Base-by-base conservation (phyloP, 192 early-diverging fungal genomes). In the Linderina pennispora region DNA sequence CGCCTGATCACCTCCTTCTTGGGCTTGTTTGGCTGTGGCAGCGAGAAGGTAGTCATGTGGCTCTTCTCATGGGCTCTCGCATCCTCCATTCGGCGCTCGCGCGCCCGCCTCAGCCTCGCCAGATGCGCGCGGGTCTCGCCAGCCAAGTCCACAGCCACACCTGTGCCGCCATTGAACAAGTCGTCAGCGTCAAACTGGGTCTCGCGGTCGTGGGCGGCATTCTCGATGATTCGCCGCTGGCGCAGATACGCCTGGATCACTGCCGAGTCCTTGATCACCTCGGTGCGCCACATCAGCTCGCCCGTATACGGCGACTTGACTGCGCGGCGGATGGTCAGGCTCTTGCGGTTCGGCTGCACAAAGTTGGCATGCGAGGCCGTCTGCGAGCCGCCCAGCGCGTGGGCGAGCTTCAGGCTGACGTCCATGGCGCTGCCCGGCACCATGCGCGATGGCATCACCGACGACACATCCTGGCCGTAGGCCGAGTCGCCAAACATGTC, bases 231-330 rank as follows among this genome's bases (percentile, higher is more conserved):
- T 25, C 81, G 77, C 4, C 88, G 74, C 36, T 98, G 89, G 9
- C 89, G 75, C 47, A 94, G 62, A 45, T 98, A 98, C 15, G 88
- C 87, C 50, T 93, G 92, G 25, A 94, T 86, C 1, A 98, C 89
- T 2, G 83, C 75, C 17, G 75, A 67, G 48, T 96, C 91, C 6
- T 77, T 82, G 10, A 98, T 74, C 1, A 88, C 78, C 52, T 94
- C 91, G n/a, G 77, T 70, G 39, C 82, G 79, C 85, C 85, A 88
- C 38, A 75, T 77, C 11, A 77, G 51, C 47, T 87, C 83, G 3
- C 87, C 87, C 7, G 77, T 81, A 6, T 66, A 65, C 35, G 66
- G 64, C 22, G 66, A 59, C 40, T 57, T 47, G 41, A 74, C 70
- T 23, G 53, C 54, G 0, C 67, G 55, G 7, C 63, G 57, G 38